phyloP scores from a whole-genome alignment of 2,329 filamentous ascomycete species.

The Colletotrichum lini region DNA sequence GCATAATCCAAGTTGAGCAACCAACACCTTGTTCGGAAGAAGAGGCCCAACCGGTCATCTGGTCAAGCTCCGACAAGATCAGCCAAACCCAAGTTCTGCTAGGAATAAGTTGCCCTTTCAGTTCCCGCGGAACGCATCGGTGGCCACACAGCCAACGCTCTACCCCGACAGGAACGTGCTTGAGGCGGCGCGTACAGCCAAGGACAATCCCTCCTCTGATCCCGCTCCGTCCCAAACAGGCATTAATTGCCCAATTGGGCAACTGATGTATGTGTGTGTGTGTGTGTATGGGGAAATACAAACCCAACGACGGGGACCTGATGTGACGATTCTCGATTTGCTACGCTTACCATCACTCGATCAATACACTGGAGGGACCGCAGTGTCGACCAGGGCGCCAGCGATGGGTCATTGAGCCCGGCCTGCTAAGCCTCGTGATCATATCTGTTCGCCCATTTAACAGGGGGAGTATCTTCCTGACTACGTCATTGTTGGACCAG shows the following conservation, averaged over 20 bases:
- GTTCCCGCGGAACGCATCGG: neutral
- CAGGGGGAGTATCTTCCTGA: neutral
- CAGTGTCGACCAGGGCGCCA: slow-evolving; percentile 4
- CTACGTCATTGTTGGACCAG: slow-evolving; percentile 23
- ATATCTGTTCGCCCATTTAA: neutral
- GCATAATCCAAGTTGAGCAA: neutral
- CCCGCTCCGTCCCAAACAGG: slow-evolving; percentile 28
- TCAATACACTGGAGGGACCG: neutral
- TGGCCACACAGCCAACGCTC: neutral
- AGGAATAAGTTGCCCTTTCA: slow-evolving; percentile 7
- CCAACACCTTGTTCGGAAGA: neutral
- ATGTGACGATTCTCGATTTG: neutral
- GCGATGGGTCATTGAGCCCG: neutral
- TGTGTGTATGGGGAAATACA: neutral
- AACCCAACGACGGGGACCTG: neutral
- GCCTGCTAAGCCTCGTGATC: slow-evolving; percentile 11
- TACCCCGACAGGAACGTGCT: slow-evolving; percentile 5
- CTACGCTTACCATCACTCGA: neutral
- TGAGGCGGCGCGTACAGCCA: slow-evolving; percentile 12
- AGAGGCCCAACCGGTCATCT: neutral
- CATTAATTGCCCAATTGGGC: slow-evolving; percentile 14
- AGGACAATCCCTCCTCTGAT: slow-evolving; percentile 33
- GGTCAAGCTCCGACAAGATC: slow-evolving; percentile 17
- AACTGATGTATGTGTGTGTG: neutral
- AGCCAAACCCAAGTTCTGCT: slow-evolving; percentile 12